Evolutionary conservation across 495 filamentous ascomycete species (phyloP).

Genomic region (Halenospora varia): DNA sequence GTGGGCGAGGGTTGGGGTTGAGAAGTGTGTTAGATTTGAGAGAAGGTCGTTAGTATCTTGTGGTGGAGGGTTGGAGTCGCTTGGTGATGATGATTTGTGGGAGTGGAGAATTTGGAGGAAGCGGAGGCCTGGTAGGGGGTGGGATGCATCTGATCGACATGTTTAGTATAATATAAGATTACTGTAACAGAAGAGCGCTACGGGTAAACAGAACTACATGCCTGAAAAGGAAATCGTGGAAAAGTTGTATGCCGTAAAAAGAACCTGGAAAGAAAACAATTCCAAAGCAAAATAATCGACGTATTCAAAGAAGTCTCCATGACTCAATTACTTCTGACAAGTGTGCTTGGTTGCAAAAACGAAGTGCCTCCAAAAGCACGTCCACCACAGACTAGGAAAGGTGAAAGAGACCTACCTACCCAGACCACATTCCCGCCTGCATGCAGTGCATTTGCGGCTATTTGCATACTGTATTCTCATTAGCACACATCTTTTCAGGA

Average conservation of each 20-base stretch:
- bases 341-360: no score
- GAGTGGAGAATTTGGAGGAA: conserved; percentile 33
- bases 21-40: conserved; percentile 42
- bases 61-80: no score
- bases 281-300: no score
- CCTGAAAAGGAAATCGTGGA: background rate
- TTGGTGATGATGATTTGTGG: background rate
- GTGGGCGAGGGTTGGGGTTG: conserved; percentile 41
- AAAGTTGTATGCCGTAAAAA: no score
- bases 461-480: conserved; percentile 43
- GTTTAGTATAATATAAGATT: conserved; percentile 10
- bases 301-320: no score
- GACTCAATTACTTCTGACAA: no score
- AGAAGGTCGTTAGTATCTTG: conserved; percentile 12
- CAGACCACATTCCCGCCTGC: conserved; percentile 68
- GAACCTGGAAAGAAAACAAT: no score
- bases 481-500: background rate
- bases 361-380: background rate
- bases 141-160: conserved; percentile 41
- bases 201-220: background rate
- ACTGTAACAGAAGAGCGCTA: background rate
- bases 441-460: conserved; percentile 58
- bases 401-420: conserved; percentile 63
- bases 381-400: background rate
- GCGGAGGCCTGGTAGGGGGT: conserved; percentile 36